Conservation (phyloP, 495 filamentous ascomycete genomes). For the Neurospora sp. region DNA sequence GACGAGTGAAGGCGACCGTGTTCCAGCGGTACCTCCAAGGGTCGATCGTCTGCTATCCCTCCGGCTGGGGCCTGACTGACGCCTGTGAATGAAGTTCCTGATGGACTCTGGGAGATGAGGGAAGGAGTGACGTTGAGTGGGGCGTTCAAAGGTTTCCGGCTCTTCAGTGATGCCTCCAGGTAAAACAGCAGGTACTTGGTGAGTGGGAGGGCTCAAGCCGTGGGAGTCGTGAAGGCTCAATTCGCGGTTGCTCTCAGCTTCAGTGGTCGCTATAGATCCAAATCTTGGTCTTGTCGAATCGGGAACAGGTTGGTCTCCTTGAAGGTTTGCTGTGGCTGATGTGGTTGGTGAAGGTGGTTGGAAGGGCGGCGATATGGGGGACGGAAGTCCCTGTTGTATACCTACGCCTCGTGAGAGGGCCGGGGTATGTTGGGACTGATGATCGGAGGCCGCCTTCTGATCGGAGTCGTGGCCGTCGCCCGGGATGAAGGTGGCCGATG, state of each 20-base stretch:
- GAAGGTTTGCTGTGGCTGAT: background rate
- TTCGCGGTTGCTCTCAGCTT: constrained; percentile 16
- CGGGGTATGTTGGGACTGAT: constrained; percentile 7
- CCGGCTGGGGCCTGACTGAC: constrained; percentile 11
- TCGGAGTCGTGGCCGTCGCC: constrained; percentile 8
- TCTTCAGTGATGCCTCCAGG: constrained; percentile 20
- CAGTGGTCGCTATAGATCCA: constrained; percentile 12
- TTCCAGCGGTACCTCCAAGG: constrained; percentile 8
- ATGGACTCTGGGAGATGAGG: constrained; percentile 15
- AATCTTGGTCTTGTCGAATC: background rate
- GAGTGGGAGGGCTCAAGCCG: constrained; percentile 11
- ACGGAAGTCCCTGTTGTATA: constrained; percentile 19
- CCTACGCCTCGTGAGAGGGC: constrained; percentile 10
- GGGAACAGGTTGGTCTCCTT: background rate
- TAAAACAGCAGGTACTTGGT: constrained; percentile 14
- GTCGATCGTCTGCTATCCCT: constrained; percentile 20
- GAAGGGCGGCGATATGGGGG: constrained; percentile 15
- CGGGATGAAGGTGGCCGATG: background rate
- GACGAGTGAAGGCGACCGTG: constrained; percentile 16
- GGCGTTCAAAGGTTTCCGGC: constrained; percentile 16
- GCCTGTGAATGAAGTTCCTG: constrained; percentile 12
- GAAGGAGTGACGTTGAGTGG: constrained; percentile 8
- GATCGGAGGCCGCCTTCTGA: constrained; percentile 7
- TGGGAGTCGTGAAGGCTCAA: constrained; percentile 19
- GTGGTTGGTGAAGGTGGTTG: constrained; percentile 10